phyloP scores from a whole-genome alignment of 1,284 basidiomycete species.

The Ceratobasidium sp. region DNA sequence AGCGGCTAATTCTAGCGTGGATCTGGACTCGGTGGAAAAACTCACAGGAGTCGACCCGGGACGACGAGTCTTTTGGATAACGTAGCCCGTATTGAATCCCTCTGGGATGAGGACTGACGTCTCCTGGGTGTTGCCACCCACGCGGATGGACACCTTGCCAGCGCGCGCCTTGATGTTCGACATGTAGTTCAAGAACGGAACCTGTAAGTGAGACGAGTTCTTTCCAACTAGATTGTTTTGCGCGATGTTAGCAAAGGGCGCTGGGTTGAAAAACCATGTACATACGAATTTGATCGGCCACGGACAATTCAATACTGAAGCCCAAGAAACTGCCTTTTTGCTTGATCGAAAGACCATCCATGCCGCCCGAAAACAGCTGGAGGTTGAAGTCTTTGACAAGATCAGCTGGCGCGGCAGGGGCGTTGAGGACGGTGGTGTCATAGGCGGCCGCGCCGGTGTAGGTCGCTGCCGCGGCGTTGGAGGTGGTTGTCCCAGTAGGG shows the following conservation, averaged over 20 bases:
- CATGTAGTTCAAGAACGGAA: slow-evolving; percentile 80
- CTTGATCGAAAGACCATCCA: slow-evolving; percentile 59
- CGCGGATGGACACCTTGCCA: slow-evolving; percentile 66
- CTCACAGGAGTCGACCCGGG: slow-evolving; percentile 36
- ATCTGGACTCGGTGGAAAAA: slow-evolving; percentile 52
- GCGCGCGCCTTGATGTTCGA: slow-evolving; percentile 69
- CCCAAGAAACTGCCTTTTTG: slow-evolving; percentile 72
- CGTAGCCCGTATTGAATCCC: slow-evolving; percentile 58
- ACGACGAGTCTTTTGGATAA: slow-evolving; percentile 59
- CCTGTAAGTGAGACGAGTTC: slow-evolving; percentile 58
- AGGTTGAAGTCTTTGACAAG: slow-evolving; percentile 57
- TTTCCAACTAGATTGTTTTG: slow-evolving; percentile 38
- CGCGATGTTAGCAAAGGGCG: background rate
- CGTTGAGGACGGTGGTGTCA: slow-evolving; percentile 57
- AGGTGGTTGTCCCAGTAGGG: slow-evolving; percentile 47
- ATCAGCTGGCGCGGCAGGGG: slow-evolving; percentile 60
- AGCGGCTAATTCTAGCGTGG: slow-evolving; percentile 47
- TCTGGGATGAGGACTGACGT: slow-evolving; percentile 62
- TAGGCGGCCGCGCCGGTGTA: slow-evolving; percentile 61
- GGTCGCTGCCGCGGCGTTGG: slow-evolving; percentile 52
- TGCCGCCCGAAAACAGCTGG: slow-evolving; percentile 57
- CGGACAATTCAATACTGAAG: slow-evolving; percentile 78
- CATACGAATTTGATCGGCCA: slow-evolving; percentile 70
- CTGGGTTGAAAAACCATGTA: slow-evolving; percentile 46
- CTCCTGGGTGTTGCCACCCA: slow-evolving; percentile 83